A percentile compares a stretch with the other conserved stretches of the same genome.
These are phyloP conservation scores for Phytophthora colocasiae DNA, from an alignment of 352 stramenopile genomes.

Conservation along the genomic window DNA sequence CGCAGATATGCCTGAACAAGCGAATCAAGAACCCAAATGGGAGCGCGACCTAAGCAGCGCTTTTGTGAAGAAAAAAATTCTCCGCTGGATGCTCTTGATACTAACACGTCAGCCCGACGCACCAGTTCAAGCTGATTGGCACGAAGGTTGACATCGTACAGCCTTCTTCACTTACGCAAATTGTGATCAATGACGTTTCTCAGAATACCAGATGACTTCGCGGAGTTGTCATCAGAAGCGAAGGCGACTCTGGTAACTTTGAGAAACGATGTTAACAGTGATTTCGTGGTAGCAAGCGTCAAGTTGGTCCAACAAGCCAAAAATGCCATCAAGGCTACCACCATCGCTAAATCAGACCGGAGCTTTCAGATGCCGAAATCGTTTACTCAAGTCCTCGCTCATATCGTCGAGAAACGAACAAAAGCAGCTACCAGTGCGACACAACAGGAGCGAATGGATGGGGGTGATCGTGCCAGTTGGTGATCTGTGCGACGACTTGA, in stretches of 20 bases:
- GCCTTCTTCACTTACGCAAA: too few relatives aligned
- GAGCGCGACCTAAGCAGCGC: neutral
- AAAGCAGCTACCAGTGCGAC: neutral
- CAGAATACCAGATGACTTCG: too few relatives aligned
- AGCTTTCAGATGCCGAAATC: conserved; percentile 6
- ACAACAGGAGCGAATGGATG: neutral
- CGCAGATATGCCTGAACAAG: neutral
- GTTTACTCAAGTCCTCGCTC: conserved; percentile 9
- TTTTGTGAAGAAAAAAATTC: conserved; percentile 28
- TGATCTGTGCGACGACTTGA: neutral
- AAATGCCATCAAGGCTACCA: too few relatives aligned
- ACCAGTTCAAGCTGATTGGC: conserved; percentile 24
- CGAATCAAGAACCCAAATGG: too few relatives aligned
- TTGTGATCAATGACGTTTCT: too few relatives aligned
- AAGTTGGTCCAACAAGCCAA: too few relatives aligned
- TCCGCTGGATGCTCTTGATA: conserved; percentile 19
- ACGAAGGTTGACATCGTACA: too few relatives aligned
- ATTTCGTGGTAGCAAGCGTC: neutral
- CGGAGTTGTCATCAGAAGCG: too few relatives aligned
- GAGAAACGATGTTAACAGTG: conserved; percentile 4
- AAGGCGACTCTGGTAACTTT: too few relatives aligned
- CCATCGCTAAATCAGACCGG: neutral
- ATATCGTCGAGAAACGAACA: neutral
- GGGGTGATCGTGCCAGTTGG: conserved; percentile 8
- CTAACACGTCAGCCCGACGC: conserved; percentile 13